A percentile compares a stretch with the other conserved stretches of the same genome.
phyloP scores from a whole-genome alignment of 768 basidiomycete genomes.

The Russula griseocarnosa region DNA sequence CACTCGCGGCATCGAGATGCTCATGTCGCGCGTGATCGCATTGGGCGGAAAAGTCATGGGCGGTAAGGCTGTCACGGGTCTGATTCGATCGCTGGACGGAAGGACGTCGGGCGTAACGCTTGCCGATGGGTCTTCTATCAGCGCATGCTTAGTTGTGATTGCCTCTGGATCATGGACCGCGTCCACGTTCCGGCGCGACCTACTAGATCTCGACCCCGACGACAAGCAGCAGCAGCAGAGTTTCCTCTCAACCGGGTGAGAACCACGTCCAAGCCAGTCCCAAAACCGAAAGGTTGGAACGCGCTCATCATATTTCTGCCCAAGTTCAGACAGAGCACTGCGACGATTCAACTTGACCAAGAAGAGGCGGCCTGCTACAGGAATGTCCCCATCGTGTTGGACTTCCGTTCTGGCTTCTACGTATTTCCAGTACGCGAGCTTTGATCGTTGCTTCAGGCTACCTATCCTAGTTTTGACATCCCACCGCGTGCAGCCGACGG shows the following conservation, averaged over 20 bases:
- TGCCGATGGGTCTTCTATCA: conserved; percentile 50
- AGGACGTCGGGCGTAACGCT: conserved; percentile 59
- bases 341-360: conserved; percentile 64
- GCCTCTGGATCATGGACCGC: conserved; percentile 86
- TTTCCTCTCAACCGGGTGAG: conserved; percentile 80
- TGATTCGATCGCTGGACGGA: conserved; percentile 43
- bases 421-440: conserved; percentile 63
- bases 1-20: conserved; percentile 52
- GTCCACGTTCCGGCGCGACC: conserved; percentile 56
- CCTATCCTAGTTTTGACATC: background rate
- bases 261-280: background rate
- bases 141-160: conserved; percentile 61
- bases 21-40: conserved; percentile 53
- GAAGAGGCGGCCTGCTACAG: conserved; percentile 65
- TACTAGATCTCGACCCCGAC: conserved; percentile 46
- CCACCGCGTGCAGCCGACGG: conserved; percentile 50
- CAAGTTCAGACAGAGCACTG: conserved; percentile 67
- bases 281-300: background rate
- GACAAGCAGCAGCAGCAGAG: conserved; percentile 30
- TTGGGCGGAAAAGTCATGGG: conserved; percentile 58
- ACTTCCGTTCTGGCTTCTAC: conserved; percentile 75
- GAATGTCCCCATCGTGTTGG: conserved; percentile 62
- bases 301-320: background rate
- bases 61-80: conserved; percentile 52
- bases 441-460: background rate